Evolutionary conservation across 805 yeast genomes (phyloP).

Genomic region (Metschnikowia baotianmanensis): DNA sequence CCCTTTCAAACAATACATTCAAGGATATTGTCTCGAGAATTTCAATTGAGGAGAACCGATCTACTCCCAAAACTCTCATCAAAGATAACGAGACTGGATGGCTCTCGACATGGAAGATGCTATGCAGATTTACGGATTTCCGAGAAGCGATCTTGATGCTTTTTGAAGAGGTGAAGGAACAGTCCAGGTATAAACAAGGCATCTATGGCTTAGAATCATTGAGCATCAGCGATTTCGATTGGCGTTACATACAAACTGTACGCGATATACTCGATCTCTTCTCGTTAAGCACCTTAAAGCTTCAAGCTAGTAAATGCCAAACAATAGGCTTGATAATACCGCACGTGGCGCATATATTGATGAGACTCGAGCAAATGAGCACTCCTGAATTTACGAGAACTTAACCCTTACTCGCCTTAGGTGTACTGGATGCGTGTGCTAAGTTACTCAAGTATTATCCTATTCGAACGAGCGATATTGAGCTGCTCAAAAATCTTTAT

Average conservation of each 20-base stretch:
- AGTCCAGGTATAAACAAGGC: neutral
- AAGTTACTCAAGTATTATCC: neutral
- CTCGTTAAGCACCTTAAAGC: neutral
- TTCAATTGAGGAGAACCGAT: too few species aligned
- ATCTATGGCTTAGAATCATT: too few species aligned
- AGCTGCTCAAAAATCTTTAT: neutral
- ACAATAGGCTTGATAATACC: neutral
- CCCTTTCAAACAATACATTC: too few species aligned
- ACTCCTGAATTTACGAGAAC: neutral
- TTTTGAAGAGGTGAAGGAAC: too few species aligned
- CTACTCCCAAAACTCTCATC: neutral
- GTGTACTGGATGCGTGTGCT: neutral
- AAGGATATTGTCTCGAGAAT: too few species aligned
- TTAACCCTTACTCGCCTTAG: neutral
- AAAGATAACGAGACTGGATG: neutral
- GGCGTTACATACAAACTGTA: neutral
- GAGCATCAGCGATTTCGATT: neutral
- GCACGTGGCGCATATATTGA: neutral
- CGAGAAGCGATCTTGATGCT: neutral
- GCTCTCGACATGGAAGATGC: neutral
- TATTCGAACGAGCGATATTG: neutral
- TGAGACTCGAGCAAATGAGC: neutral
- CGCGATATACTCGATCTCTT: neutral
- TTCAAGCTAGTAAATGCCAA: neutral
- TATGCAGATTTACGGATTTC: neutral